Conservation (phyloP, 2,329 filamentous ascomycete genomes). For the Diaporthe ilicicola region DNA sequence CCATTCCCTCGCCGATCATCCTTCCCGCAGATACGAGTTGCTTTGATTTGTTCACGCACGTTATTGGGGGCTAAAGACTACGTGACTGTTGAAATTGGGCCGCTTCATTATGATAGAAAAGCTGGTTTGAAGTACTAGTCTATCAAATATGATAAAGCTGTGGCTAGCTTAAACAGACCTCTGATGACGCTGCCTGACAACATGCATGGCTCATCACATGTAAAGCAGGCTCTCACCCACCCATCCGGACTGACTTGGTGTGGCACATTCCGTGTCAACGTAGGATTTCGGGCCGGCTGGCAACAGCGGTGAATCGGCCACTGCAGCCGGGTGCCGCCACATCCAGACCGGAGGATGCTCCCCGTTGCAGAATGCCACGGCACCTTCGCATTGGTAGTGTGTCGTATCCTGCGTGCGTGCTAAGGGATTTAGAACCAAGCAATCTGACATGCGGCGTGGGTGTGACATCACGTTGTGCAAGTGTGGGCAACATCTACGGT, state of each 20-base stretch:
- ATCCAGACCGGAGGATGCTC: not conserved
- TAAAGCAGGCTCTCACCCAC: not conserved
- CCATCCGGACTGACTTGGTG: not conserved
- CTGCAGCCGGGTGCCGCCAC: not conserved
- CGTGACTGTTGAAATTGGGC: not conserved
- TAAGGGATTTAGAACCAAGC: not conserved
- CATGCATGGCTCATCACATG: conserved; percentile 12
- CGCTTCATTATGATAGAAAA: not conserved
- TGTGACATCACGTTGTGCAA: not conserved
- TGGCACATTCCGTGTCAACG: not conserved
- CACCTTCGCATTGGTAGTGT: not conserved
- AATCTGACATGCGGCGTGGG: not conserved
- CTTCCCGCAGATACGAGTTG: not conserved
- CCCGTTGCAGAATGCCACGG: not conserved
- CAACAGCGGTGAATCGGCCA: not conserved
- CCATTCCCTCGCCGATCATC: not conserved
- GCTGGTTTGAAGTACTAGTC: too few species aligned
- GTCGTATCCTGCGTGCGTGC: not conserved
- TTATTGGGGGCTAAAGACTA: too few species aligned
- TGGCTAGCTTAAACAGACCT: not conserved
- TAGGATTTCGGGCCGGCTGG: not conserved
- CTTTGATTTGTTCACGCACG: not conserved
- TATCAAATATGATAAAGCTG: conserved; percentile 7
- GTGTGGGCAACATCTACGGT: not conserved
- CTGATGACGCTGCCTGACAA: not conserved